Evolutionary conservation across 106 monocot genomes (phyloP), one percentile per base, ranked within the genome.

Genomic region (Dioscorea alata): DNA sequence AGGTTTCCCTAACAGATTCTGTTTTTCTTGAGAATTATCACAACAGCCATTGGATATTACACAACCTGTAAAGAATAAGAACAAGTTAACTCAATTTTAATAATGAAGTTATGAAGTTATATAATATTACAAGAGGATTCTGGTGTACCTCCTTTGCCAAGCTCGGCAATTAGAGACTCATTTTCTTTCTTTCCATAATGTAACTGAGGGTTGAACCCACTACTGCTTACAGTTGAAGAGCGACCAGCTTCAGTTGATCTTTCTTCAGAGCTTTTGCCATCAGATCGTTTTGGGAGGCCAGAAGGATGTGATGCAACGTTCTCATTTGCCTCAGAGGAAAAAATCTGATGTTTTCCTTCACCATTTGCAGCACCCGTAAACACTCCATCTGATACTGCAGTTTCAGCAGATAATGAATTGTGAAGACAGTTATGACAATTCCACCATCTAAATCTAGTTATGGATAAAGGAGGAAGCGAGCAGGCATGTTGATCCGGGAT

Each of bases 401-500:
- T 18, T 70, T 66, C 50, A 24, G 61, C 23, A 80, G 70, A 34
- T 59, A 49, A 66, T 53, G 31, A 13, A 33, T 72, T 78, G 16
- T 35, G 48, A 59, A 85, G 18, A 78, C 94, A 90, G 48, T 62
- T 69, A 60, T 69, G 63, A 68, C 95, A 95, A 78, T 72, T 73
- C 95, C 95, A 95, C 73, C 86, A 76, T 75, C 68, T 88, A 64
- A 86, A 95, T 53, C 84, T 74, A 56, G 73, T 65, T 48, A 79
- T 77, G 33, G 24, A 24, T 23, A 91, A 69, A 24, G 90, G 84
- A 28, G 90, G 84, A 13, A 79, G 49, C 32, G 34, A 25, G 19
- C 69, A 67, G 57, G 67, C 15, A 48, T 72, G 49, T 60, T 63
- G 61, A 35, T 76, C 70, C 8, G 71, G 25, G 19, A 60, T 59